phyloP scores from a whole-genome alignment of 371 early-diverging fungal species.

The Umbelopsis sp. region DNA sequence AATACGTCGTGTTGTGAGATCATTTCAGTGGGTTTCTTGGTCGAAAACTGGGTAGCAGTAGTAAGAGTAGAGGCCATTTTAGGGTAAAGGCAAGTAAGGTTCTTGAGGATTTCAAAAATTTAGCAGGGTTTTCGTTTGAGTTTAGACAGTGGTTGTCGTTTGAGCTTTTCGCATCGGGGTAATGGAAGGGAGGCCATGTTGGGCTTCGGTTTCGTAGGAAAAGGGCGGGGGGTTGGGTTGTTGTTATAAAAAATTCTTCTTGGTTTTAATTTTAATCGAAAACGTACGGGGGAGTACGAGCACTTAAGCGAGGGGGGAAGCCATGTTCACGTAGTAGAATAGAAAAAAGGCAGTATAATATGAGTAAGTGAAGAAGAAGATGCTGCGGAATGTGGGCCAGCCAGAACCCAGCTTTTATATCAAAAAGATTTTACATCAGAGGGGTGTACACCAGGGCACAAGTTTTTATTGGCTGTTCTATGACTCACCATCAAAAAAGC shows the following conservation, averaged over 20 bases:
- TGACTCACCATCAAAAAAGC: conserved; percentile 4
- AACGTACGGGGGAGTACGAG: conserved; percentile 14
- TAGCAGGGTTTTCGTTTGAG: conserved; percentile 17
- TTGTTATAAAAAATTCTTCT: conserved; percentile 11
- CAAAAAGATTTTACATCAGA: neutral
- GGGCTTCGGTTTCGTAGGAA: neutral
- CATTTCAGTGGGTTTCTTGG: conserved; percentile 25
- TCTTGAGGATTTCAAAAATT: neutral
- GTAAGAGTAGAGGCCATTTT: conserved; percentile 14
- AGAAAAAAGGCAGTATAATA: neutral
- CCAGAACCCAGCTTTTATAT: neutral
- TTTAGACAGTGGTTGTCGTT: conserved; percentile 7
- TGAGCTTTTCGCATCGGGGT: conserved; percentile 11
- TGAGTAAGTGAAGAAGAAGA: conserved; percentile 6
- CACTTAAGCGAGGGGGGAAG: conserved; percentile 14
- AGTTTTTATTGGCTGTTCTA: conserved; percentile 2
- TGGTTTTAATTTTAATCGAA: conserved; percentile 13
- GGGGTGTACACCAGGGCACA: conserved; percentile 12
- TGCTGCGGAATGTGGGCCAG: conserved; percentile 12
- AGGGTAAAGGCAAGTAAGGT: neutral
- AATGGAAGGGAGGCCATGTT: conserved; percentile 10
- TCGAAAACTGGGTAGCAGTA: conserved; percentile 22
- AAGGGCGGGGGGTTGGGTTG: neutral
- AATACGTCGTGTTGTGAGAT: conserved; percentile 30
- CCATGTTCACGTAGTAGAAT: conserved; percentile 13